A percentile compares a stretch with the other conserved stretches of the same genome.
These are phyloP conservation scores for Saccharomycopsis lassenensis DNA, from an alignment of 805 yeast genomes.

Conservation along the genomic window DNA sequence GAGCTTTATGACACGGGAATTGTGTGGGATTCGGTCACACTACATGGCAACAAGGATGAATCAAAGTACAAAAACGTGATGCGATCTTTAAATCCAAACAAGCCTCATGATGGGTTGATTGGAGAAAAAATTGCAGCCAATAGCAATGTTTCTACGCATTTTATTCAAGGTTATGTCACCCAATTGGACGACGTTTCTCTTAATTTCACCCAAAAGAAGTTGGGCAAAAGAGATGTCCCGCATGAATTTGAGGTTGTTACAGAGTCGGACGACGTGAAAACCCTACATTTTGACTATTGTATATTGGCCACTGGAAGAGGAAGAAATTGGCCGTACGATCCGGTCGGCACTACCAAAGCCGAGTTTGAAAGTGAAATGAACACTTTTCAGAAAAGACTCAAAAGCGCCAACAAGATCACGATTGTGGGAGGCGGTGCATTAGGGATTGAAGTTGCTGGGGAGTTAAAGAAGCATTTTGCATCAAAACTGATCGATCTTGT, in stretches of 20 bases:
- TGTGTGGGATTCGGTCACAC: conserved; percentile 19
- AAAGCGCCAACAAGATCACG: conserved; percentile 18
- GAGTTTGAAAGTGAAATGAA: conserved; percentile 33
- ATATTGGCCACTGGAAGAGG: conserved; percentile 40
- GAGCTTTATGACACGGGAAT: conserved; percentile 22
- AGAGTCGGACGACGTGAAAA: conserved; percentile 5
- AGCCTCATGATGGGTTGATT: conserved; percentile 3
- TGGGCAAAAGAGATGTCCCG: not conserved
- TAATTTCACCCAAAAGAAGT: not conserved
- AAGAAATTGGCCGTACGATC: conserved; percentile 44
- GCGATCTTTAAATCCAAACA: conserved; percentile 4
- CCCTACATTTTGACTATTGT: conserved; percentile 33
- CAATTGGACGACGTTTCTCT: not conserved
- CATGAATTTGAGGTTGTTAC: not conserved
- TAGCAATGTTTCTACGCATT: conserved; percentile 10
- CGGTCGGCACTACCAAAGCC: conserved; percentile 29
- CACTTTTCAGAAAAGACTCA: no score
- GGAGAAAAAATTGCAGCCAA: conserved; percentile 2
- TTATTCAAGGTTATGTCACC: conserved; percentile 14
- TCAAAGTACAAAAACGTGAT: conserved; percentile 19
- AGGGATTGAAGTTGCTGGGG: conserved; percentile 42
- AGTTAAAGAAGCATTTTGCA: conserved; percentile 30
- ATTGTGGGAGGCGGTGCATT: conserved; percentile 43
- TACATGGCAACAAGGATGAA: conserved; percentile 21
- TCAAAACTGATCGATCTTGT: conserved; percentile 28